Evolutionary conservation across 202 grass and related monocot species (phyloP), one percentile per base, ranked within the genome.

Genomic region (Bolboschoenoplectus hybrid): DNA sequence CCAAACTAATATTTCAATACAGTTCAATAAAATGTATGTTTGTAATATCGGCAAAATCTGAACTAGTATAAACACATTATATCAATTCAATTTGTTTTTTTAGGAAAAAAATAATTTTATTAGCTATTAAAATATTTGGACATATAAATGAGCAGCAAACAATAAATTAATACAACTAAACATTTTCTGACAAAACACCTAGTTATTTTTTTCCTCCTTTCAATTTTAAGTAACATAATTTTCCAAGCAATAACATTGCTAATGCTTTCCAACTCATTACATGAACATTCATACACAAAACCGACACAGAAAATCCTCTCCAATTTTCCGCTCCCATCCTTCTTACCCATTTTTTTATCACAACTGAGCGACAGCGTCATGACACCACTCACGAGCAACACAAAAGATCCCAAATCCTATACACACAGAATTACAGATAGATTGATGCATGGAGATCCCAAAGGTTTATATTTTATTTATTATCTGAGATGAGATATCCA

Each of bases 331-430:
- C 1, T 10, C 14, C 1, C 69, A 4, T 40, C 13, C 40, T 3
- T 40, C 16, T 40, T 34, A 2, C 16, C 2, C 49, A 26, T 47
- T 73, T 45, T 49, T 8, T 73, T 43, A 47, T 47, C 12, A 82
- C 41, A 67, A 26, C 26, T 26, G 26, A 20, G 45, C 39, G 47
- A 81, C 51, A 32, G 4, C 61, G 26, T 9, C 49, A 40, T 10
- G 1, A 46, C 14, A 14, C 4, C 4, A 60, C 56, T 6, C 12
- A 40, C 3, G 1, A 13, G 26, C 81, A 84, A 32, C 64, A 57
- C 81, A 71, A 71, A 84, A 71, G 65, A 84, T 84, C 82, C 81
- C 65, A 58, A 56, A 19, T 55, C 46, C 14, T 39, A 71, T 51
- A 52, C 12, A 20, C 12, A 16, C 50, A 80, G 26, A 65, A 13